Conservation (phyloP, 2,329 filamentous ascomycete genomes). For the Cladophialophora psammophila region DNA sequence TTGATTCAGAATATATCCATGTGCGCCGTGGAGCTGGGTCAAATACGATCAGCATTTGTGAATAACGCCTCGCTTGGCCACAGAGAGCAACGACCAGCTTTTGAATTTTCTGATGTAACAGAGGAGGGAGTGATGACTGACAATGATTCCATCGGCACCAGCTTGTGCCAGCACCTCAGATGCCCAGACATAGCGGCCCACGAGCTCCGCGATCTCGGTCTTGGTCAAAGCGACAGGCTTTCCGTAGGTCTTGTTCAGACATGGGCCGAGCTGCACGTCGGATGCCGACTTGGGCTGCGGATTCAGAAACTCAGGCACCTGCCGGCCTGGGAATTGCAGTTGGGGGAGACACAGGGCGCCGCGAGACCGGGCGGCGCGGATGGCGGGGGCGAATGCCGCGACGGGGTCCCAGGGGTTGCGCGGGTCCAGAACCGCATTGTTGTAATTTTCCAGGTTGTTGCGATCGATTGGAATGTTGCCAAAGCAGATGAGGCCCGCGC, state of each 20-base stretch:
- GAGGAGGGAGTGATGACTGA: slow-evolving; percentile 11
- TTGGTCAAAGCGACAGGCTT: slow-evolving; percentile 37
- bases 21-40: slow-evolving; percentile 59
- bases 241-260: slow-evolving; percentile 30
- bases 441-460: slow-evolving; percentile 42
- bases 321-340: slow-evolving; percentile 41
- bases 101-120: neutral
- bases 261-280: slow-evolving; percentile 37
- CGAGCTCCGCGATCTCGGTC: slow-evolving; percentile 36
- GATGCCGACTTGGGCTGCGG: slow-evolving; percentile 40
- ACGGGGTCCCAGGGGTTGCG: slow-evolving; percentile 34
- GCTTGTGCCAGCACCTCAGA: slow-evolving; percentile 37
- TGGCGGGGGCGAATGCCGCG: slow-evolving; percentile 39
- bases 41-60: too few species aligned
- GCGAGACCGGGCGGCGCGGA: slow-evolving; percentile 39
- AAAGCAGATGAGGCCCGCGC: slow-evolving; percentile 41
- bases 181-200: slow-evolving; percentile 40
- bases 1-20: slow-evolving; percentile 58
- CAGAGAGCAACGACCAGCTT: too few species aligned
- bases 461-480: slow-evolving; percentile 43
- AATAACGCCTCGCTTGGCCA: too few species aligned
- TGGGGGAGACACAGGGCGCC: slow-evolving; percentile 41
- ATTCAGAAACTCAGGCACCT: slow-evolving; percentile 41
- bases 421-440: slow-evolving; percentile 43
- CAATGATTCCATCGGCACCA: slow-evolving; percentile 40